Evolutionary conservation across 352 stramenopile genomes (phyloP), one percentile per base, ranked within the genome.

Genomic region (Globisporangium alternatum): DNA sequence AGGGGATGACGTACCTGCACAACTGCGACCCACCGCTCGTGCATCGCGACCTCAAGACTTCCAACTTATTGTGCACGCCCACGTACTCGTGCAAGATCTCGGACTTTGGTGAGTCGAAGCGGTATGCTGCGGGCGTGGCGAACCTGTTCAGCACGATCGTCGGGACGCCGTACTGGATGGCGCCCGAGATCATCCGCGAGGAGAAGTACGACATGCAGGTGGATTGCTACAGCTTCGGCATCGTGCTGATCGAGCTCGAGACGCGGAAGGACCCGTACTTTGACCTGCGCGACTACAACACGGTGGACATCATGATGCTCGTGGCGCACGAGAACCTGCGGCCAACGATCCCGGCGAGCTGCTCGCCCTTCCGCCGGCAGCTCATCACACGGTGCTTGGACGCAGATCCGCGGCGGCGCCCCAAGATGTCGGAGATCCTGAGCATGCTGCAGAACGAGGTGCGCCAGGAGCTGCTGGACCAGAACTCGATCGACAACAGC

Each of bases 201-300:
- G 85, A 93, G 60, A 73, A 74, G 28, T 96, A 95, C 57, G 83
- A 91, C 58, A 80, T 79, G 4, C 82, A 92, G 68, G 86, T 94
- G 12, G 88, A 96, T 66, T 90, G 83, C 69, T 96, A 95, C 70
- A 95, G 85, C 57, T 96, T 95, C 76, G 86, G 84, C 28, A 87
- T 96, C 43, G 90, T 96, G 54, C 66, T 96, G 8, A 83, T 93
- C 19, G 86, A 95, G 68, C 78, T 95, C 21, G 86, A 93, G 66
- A 90, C 83, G 5, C 76, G 83, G 12, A 79, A 74, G 17, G 80
- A 92, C 55, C 86, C 86, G 45, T 95, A 95, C 59, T 73, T 82
- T 49, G 81, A 93, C 56, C 64, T 80, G 17, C 68, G 69, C 9
- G 78, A 83, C 54, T 66, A 83, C 65, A 83, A 73, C 59, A 89